Evolutionary conservation across 371 early-diverging fungal species (phyloP).

Genomic region (Mortierella sp.): DNA sequence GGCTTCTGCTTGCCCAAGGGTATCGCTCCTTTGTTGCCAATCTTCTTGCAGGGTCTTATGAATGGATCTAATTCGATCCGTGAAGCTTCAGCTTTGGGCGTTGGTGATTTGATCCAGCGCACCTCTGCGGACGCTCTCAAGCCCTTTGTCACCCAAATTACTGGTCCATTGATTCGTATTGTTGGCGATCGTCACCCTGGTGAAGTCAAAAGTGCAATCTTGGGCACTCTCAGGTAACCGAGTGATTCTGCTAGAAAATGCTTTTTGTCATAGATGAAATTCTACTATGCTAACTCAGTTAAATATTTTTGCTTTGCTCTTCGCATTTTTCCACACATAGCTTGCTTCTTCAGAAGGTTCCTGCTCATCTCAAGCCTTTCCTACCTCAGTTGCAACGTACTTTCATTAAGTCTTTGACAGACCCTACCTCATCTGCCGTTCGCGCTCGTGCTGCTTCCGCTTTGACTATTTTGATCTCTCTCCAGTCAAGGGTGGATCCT

Average conservation of each 20-base stretch:
- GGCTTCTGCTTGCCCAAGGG: constrained; percentile 96
- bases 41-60: constrained; percentile 95
- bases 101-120: constrained; percentile 84
- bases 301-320: neutral
- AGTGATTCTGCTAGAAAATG: constrained; percentile 21
- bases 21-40: constrained; percentile 88
- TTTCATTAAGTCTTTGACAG: constrained; percentile 92
- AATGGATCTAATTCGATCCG: constrained; percentile 87
- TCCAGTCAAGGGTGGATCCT: constrained; percentile 91
- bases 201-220: constrained; percentile 91
- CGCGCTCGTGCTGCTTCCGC: constrained; percentile 88
- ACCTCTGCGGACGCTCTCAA: constrained; percentile 84
- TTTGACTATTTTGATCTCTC: constrained; percentile 80
- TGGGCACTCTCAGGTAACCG: constrained; percentile 77
- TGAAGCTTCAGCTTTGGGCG: constrained; percentile 87
- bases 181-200: constrained; percentile 95
- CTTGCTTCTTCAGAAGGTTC: constrained; percentile 83
- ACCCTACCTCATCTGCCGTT: constrained; percentile 74
- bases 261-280: neutral
- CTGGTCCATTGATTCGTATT: constrained; percentile 97
- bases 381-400: constrained; percentile 98
- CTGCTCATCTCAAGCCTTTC: constrained; percentile 93
- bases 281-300: neutral
- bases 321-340: constrained; percentile 42
- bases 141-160: constrained; percentile 94